These are phyloP conservation scores for Chionographis japonica DNA, from an alignment of 106 monocot species.

Conservation along the genomic window DNA sequence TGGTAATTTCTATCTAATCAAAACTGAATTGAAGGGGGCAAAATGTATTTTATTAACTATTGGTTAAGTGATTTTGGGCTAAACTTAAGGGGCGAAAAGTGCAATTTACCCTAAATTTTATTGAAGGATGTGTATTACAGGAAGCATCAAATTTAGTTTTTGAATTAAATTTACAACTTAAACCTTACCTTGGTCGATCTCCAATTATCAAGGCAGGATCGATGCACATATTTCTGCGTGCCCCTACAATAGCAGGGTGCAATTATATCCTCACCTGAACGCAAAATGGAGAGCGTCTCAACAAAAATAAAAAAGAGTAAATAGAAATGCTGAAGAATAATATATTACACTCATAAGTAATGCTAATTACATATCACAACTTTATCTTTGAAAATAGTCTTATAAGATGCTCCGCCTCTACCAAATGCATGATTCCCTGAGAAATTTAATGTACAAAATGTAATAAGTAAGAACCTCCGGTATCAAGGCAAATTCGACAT, in stretches of 20 bases:
- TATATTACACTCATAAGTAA: background rate
- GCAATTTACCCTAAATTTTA: too few species aligned
- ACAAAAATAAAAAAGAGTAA: background rate
- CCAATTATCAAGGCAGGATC: conserved; percentile 96
- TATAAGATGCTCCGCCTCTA: background rate
- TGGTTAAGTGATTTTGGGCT: too few species aligned
- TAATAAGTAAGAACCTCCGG: conserved; percentile 61
- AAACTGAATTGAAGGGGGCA: too few species aligned
- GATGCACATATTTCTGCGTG: conserved; percentile 94
- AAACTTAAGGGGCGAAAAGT: too few species aligned
- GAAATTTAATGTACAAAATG: conserved; percentile 24
- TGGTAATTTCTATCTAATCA: too few species aligned
- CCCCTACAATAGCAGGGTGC: conserved; percentile 93
- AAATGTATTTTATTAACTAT: too few species aligned
- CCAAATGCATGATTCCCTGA: conserved; percentile 1
- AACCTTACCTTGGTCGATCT: conserved; percentile 91
- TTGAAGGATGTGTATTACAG: too few species aligned
- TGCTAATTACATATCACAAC: background rate
- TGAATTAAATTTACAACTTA: background rate
- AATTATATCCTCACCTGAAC: conserved; percentile 83
- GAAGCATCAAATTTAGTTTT: too few species aligned
- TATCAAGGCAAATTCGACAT: conserved; percentile 95
- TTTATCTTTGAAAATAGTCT: too few species aligned
- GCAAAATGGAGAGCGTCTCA: conserved; percentile 6
- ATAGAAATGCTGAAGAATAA: background rate